Percentiles rank a stretch among this genome's conserved stretches.
Conservation (phyloP, 495 filamentous ascomycete species). For the Lasiosphaeriaceae sp. region DNA sequence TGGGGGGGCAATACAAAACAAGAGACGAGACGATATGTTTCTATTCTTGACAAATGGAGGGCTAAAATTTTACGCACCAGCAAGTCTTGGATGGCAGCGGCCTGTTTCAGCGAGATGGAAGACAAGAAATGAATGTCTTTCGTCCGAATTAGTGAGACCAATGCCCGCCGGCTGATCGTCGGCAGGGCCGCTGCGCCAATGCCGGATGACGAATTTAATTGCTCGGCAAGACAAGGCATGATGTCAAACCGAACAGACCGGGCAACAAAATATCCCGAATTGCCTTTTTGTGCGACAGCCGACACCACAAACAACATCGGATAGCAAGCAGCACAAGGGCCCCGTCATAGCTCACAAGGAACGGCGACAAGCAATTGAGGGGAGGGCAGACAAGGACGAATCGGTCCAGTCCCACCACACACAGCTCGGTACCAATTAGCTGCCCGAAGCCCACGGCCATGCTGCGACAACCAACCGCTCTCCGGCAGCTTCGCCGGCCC, state of each 20-base stretch:
- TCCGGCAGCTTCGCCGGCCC: conserved; percentile 21
- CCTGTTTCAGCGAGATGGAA: too few relatives aligned
- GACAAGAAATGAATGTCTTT: too few relatives aligned
- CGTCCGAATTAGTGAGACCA: background rate
- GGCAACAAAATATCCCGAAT: background rate
- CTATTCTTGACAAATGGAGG: too few relatives aligned
- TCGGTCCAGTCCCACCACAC: background rate
- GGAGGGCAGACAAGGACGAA: background rate
- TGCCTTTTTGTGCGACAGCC: background rate
- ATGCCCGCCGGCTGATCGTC: background rate
- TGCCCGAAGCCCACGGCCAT: conserved; percentile 11
- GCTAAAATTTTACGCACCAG: too few relatives aligned
- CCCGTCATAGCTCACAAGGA: background rate
- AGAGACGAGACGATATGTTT: too few relatives aligned
- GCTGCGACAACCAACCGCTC: conserved; percentile 20
- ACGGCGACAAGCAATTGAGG: background rate
- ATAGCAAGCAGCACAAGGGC: background rate
- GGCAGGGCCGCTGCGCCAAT: background rate
- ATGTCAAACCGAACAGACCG: conserved; percentile 3
- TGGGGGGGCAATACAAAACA: too few relatives aligned
- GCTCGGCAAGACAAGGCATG: background rate
- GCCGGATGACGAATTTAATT: background rate
- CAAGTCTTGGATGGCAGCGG: too few relatives aligned
- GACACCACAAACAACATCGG: background rate
- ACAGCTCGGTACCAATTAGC: background rate